Evolutionary conservation across 805 yeast species (phyloP), one percentile per base, ranked within the genome.

Genomic region (Hanseniaspora clermontiae): DNA sequence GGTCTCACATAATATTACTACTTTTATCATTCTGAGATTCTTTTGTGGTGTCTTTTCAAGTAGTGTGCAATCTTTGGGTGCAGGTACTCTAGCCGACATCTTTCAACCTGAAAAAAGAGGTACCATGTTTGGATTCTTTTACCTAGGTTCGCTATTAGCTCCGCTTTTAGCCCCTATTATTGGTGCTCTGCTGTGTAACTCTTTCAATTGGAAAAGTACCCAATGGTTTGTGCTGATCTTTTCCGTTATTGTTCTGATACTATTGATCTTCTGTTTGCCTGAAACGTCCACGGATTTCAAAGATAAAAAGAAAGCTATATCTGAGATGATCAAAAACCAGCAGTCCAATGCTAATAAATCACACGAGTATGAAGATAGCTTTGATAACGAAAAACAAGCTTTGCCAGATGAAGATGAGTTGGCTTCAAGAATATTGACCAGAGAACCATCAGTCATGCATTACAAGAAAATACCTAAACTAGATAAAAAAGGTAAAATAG

Each of bases 191-290:
- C 76, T 88, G 32, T 77, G 84, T 7, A 72, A 76, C 45, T 73
- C 74, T 11, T 84, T 88, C 83, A 87, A 88, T 9, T 88, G 95
- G 95, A 74, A 95, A 65, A 86, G 91, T 2, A 85, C 95, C 2
- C 93, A 85, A 64, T 88, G 95, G 91, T 80, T 86, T 57, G 70
- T 86, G 68, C 85, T 83, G 17, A 82, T 84, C 32, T 66, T 84
- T 47, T 77, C 87, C 0, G 87, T 82, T 2, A 66, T 74, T 14
- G 75, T 77, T 50, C 71, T 76, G 29, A 24, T 79, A 0, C 59
- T 78, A 55, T 69, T 87, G 43, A 60, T 79, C 2, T 72, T 86
- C 46, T 68, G 73, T 1, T 71, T 87, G 8, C 96, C 96, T 0
- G 96, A 88, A 65, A 88, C 96, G 0, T 71, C 87, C 32, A 72